These are phyloP conservation scores for Cynara cardunculus DNA, from an alignment of 129 eudicot genomes.

Conservation along the genomic window DNA sequence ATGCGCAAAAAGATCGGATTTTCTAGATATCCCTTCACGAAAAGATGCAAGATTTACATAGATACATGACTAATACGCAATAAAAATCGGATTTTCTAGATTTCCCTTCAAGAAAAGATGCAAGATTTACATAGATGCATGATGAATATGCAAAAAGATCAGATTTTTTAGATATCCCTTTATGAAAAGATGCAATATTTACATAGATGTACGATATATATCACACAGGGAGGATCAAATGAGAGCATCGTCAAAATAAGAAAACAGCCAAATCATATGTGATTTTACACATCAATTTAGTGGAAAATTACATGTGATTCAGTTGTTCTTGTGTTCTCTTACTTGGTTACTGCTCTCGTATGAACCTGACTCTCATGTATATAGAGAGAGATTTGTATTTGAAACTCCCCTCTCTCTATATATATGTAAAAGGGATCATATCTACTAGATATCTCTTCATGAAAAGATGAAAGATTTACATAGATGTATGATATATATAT, in stretches of 20 bases:
- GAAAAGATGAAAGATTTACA: not conserved
- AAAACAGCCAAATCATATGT: too few relatives aligned
- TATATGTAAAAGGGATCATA: not conserved
- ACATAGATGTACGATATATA: not conserved
- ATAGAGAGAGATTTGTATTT: too few relatives aligned
- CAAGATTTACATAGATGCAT: not conserved
- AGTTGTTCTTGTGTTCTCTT: too few relatives aligned
- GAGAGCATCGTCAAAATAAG: too few relatives aligned
- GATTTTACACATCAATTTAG: too few relatives aligned
- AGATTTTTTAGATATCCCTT: not conserved
- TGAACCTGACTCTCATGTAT: too few relatives aligned
- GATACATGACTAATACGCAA: not conserved
- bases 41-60: conserved; percentile 9
- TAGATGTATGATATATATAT: not conserved
- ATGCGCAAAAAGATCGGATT: not conserved
- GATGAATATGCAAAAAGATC: not conserved
- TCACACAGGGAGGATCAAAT: too few relatives aligned
- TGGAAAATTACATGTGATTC: too few relatives aligned
- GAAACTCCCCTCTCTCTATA: too few relatives aligned
- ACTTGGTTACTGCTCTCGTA: too few relatives aligned
- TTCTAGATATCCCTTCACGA: not conserved
- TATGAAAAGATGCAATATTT: too few relatives aligned
- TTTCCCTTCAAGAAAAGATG: not conserved
- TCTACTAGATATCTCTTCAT: not conserved
- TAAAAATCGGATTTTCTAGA: not conserved